Conservation (phyloP, 495 filamentous ascomycete species). For the Oidiodendron maius region DNA sequence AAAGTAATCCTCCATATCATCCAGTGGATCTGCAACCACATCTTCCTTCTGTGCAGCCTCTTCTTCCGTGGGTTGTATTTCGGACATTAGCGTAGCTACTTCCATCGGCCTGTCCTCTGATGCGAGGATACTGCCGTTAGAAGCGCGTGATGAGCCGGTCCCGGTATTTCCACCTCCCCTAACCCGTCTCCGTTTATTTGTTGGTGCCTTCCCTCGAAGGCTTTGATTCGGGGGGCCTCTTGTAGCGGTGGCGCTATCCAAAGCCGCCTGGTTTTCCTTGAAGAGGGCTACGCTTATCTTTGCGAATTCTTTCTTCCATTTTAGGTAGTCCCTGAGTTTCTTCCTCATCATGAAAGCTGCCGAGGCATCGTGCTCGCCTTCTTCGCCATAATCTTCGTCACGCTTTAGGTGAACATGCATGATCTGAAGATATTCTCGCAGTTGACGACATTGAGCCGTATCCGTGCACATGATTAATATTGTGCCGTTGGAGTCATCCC, state of each 20-base stretch:
- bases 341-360: constrained; percentile 84
- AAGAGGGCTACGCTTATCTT: constrained; percentile 73
- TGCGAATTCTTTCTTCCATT: constrained; percentile 87
- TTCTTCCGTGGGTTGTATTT: constrained; percentile 58
- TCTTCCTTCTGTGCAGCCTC: constrained; percentile 67
- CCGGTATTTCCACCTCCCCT: constrained; percentile 68
- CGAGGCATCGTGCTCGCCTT: constrained; percentile 51
- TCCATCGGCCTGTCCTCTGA: constrained; percentile 78
- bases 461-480: constrained; percentile 95
- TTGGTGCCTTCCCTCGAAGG: constrained; percentile 59
- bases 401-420: constrained; percentile 68
- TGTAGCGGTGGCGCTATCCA: constrained; percentile 53
- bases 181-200: constrained; percentile 85
- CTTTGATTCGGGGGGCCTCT: constrained; percentile 27
- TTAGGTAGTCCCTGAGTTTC: constrained; percentile 79
- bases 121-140: constrained; percentile 64
- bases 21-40: constrained; percentile 71
- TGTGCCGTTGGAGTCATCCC: constrained; percentile 84
- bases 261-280: constrained; percentile 70
- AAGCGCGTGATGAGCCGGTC: constrained; percentile 46
- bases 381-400: constrained; percentile 35
- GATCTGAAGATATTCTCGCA: constrained; percentile 83
- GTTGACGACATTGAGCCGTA: constrained; percentile 77
- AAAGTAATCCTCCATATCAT: constrained; percentile 87
- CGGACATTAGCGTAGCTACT: constrained; percentile 58